Evolutionary conservation across 192 early-diverging fungal genomes (phyloP).

Genomic region (Rhizophagus sp.): DNA sequence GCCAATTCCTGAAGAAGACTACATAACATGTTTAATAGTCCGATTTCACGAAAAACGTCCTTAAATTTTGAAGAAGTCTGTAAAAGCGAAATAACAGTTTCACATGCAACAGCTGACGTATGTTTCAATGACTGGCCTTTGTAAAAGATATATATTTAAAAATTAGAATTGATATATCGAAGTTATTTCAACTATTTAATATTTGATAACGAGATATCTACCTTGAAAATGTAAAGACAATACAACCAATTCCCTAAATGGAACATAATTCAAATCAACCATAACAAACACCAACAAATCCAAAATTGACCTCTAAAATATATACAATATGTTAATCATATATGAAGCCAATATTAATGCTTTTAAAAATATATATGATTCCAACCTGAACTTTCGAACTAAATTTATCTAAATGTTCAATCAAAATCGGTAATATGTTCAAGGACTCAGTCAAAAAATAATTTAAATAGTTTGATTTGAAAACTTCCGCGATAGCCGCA

Average conservation of each 20-base stretch:
- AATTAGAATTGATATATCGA: not conserved
- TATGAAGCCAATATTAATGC: not conserved
- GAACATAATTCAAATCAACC: constrained; percentile 62
- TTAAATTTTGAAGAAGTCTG: constrained; percentile 50
- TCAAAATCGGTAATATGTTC: constrained; percentile 50
- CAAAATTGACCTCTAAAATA: constrained; percentile 48
- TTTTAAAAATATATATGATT: not conserved
- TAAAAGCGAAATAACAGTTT: constrained; percentile 46
- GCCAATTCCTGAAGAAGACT: constrained; percentile 55
- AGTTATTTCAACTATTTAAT: too few species aligned
- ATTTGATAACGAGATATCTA: constrained; percentile 3
- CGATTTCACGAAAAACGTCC: constrained; percentile 60
- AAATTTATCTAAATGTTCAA: constrained; percentile 55
- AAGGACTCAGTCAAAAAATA: constrained; percentile 57
- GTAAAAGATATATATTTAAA: constrained; percentile 3
- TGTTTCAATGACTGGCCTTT: constrained; percentile 50
- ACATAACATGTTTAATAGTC: constrained; percentile 59
- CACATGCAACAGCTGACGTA: constrained; percentile 48
- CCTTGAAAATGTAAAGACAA: constrained; percentile 56
- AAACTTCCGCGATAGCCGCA: constrained; percentile 37
- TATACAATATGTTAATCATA: not conserved
- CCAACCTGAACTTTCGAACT: constrained; percentile 45
- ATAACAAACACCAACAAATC: constrained; percentile 56
- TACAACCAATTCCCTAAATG: constrained; percentile 59
- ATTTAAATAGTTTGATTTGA: constrained; percentile 56